These are phyloP conservation scores for Calonectria honghensis DNA, from an alignment of 2,329 filamentous ascomycete genomes.

Conservation along the genomic window DNA sequence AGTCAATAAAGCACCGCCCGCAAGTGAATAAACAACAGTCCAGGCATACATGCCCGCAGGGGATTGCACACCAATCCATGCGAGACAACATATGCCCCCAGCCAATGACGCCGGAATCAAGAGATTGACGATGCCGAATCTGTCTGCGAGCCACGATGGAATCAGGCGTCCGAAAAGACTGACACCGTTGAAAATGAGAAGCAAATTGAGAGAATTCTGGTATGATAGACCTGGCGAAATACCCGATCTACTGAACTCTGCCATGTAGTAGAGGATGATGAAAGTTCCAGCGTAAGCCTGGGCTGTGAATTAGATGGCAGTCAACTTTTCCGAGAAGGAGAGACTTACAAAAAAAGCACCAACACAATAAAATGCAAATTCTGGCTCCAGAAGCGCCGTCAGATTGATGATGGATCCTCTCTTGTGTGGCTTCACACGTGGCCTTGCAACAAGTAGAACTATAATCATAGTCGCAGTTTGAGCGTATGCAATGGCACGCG, in stretches of 20 bases:
- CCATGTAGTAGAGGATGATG: conserved; percentile 25
- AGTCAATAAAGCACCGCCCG: not conserved
- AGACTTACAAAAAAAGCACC: conserved; percentile 7
- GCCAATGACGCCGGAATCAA: not conserved
- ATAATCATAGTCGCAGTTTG: conserved; percentile 14
- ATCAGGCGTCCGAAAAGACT: conserved; percentile 11
- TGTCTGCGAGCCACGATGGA: conserved; percentile 21
- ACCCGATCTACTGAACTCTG: not conserved
- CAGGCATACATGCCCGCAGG: conserved; percentile 24
- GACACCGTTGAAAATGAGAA: conserved; percentile 25
- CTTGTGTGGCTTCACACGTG: conserved; percentile 16
- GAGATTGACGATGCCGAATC: conserved; percentile 18
- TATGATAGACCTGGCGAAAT: not conserved
- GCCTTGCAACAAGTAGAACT: conserved; percentile 5
- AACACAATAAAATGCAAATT: conserved; percentile 9
- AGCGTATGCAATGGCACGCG: conserved; percentile 11
- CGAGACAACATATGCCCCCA: not conserved
- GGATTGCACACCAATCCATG: conserved; percentile 12
- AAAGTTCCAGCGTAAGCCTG: conserved; percentile 23
- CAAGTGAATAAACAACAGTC: conserved; percentile 20
- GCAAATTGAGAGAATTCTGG: conserved; percentile 22
- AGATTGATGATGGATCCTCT: not conserved
- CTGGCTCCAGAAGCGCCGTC: not conserved
- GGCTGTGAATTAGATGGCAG: not conserved
- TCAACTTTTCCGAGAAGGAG: not conserved